Base-by-base conservation (phyloP, 2,329 filamentous ascomycete species). In the Clonostachys rhizophaga region DNA sequence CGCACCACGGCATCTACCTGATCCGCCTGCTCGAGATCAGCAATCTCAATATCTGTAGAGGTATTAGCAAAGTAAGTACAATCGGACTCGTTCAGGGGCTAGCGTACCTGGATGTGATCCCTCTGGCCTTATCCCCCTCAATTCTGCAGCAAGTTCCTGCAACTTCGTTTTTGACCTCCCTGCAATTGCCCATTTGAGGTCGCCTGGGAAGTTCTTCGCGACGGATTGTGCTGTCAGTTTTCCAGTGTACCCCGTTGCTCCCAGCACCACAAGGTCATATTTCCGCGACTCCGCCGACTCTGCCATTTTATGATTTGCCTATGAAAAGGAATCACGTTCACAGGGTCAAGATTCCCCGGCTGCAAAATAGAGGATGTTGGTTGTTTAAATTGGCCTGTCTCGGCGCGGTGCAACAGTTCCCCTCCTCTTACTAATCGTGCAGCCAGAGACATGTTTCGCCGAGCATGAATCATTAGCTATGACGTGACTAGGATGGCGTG, bases 181-280 rank as follows among this genome's bases (percentile, higher is more conserved):
- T 41, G 90, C 89, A 47, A 96, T 74, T 12, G 89, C 91, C 91
- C 91, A 96, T 71, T 83, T 90, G 51, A 95, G 65, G 61, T 89
- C 80, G 16, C 86, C 89, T 0, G 91, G 87, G 1, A 90, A 72
- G 53, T 80, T 69, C 13, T 75, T 76, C 45, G 83, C 76, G 58
- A 96, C 85, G 65, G 94, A 83, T 63, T 95, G 84, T 30, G 85
- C 85, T 3, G 83, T 83, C 55, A 87, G 75, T 54, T 81, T 84
- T 37, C 91, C 91, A 0, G 91, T 96, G 67, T 95, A 96, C 80
- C 79, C 79, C 36, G 77, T 78, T 16, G 79, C 79, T 42, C 79
- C 79, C 49, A 80, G 74, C 33, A 83, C 65, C 37, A 83, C 71
- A n/a, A 83, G 34, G 59, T 83, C 79, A 58, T 82, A 83, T 52